Conservation (phyloP, 2,329 filamentous ascomycete species). For the Acarospora socialis region DNA sequence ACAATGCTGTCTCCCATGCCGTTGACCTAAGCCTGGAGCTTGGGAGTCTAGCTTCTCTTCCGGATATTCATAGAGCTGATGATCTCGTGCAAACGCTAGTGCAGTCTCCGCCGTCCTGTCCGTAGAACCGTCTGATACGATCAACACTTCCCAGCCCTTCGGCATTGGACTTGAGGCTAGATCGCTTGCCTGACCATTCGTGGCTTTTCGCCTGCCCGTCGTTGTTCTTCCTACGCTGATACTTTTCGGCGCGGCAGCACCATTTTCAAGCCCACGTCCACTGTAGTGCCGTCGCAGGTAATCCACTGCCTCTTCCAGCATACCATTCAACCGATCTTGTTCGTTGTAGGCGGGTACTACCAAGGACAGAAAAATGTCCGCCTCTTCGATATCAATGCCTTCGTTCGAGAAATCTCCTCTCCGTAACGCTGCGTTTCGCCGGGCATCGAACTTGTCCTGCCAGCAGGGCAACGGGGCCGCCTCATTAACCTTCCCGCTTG, state of each 20-base stretch:
- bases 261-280: conserved; percentile 15
- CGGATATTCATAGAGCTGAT: conserved; percentile 39
- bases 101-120: conserved; percentile 71
- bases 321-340: conserved; percentile 63
- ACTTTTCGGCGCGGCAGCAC: too few relatives aligned
- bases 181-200: conserved; percentile 20
- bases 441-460: conserved; percentile 61
- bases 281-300: conserved; percentile 64
- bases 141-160: conserved; percentile 75
- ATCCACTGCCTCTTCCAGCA: conserved; percentile 78
- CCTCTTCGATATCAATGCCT: conserved; percentile 47
- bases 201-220: conserved; percentile 18
- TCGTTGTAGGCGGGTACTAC: conserved; percentile 96
- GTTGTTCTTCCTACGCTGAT: too few relatives aligned
- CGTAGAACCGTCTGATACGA: conserved; percentile 79
- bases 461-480: conserved; percentile 61
- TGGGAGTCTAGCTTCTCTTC: too few relatives aligned
- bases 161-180: conserved; percentile 25
- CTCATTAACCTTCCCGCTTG: conserved; percentile 43
- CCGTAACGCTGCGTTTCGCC: conserved; percentile 32
- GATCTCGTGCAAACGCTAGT: conserved; percentile 61
- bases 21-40: too few relatives aligned
- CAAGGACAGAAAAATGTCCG: conserved; percentile 75
- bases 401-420: conserved; percentile 15
- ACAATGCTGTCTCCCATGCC: too few relatives aligned